Percentiles rank a stretch among this genome's conserved stretches.
Evolutionary conservation across 257 asterid species (phyloP).

Genomic region (Fraxinus quadrangulata): DNA sequence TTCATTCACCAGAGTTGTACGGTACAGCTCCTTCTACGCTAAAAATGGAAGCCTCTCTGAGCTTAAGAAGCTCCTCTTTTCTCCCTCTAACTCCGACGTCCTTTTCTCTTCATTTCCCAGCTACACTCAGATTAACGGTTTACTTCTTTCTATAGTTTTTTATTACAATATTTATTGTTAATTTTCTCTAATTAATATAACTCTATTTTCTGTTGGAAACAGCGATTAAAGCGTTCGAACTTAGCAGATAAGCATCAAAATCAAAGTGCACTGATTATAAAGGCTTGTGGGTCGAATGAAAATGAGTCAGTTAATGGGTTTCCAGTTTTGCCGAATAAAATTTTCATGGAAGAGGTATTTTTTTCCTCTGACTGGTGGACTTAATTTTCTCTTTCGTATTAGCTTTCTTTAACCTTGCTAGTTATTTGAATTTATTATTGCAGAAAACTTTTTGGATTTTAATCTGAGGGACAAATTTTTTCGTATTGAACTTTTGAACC

Average conservation of each 20-base stretch:
- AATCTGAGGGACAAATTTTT: not conserved
- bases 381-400: constrained; percentile 1
- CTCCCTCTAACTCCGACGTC: constrained; percentile 52
- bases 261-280: constrained; percentile 33
- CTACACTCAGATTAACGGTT: constrained; percentile 49
- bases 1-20: not conserved
- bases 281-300: constrained; percentile 53
- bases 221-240: constrained; percentile 54
- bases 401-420: not conserved
- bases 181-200: not conserved
- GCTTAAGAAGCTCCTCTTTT: constrained; percentile 56
- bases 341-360: constrained; percentile 81
- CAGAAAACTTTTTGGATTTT: constrained; percentile 10
- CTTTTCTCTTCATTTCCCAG: constrained; percentile 40
- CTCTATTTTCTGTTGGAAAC: constrained; percentile 25
- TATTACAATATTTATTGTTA: not conserved
- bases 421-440: not conserved
- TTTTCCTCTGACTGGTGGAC: not conserved
- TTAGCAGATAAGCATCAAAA: constrained; percentile 36
- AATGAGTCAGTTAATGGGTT: constrained; percentile 48
- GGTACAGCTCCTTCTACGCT: constrained; percentile 21
- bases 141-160: constrained; percentile 1
- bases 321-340: constrained; percentile 48
- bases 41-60: constrained; percentile 73
- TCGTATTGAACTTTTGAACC: not conserved